A percentile compares a stretch with the other conserved stretches of the same genome.
Evolutionary conservation across 306 rosid genomes (phyloP).

Genomic region (Cucurbita argyrosperma): DNA sequence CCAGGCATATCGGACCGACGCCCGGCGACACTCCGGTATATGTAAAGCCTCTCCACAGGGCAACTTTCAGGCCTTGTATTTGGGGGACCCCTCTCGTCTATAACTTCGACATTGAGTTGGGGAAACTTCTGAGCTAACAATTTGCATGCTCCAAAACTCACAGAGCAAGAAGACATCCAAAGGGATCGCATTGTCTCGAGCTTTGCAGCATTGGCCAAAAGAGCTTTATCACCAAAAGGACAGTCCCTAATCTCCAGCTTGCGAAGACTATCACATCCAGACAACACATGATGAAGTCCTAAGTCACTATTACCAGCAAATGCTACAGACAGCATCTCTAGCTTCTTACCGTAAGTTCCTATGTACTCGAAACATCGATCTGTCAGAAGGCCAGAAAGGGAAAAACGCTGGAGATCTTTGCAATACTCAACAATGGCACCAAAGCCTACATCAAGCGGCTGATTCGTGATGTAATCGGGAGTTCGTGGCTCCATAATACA

Average conservation of each 20-base stretch:
- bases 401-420: slow-evolving; percentile 74
- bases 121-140: slow-evolving; percentile 80
- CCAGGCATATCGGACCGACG: slow-evolving; percentile 76
- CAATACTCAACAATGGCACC: slow-evolving; percentile 98
- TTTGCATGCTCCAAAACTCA: slow-evolving; percentile 92
- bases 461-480: slow-evolving; percentile 57
- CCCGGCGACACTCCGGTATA: slow-evolving; percentile 72
- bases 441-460: slow-evolving; percentile 73
- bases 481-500: slow-evolving; percentile 77
- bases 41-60: slow-evolving; percentile 81
- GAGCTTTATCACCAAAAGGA: slow-evolving; percentile 97
- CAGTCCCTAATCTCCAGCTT: slow-evolving; percentile 98
- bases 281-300: slow-evolving; percentile 81
- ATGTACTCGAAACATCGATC: slow-evolving; percentile 73
- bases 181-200: slow-evolving; percentile 99
- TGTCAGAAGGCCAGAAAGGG: slow-evolving; percentile 77
- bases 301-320: slow-evolving; percentile 90
- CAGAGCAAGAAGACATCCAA: slow-evolving; percentile 99
- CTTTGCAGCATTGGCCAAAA: slow-evolving; percentile 96
- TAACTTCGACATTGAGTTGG: slow-evolving; percentile 84
- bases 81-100: slow-evolving; percentile 88
- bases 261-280: slow-evolving; percentile 91
- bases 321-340: slow-evolving; percentile 94
- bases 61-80: slow-evolving; percentile 53
- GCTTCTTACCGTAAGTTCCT: slow-evolving; percentile 64